Evolutionary conservation across 2,329 filamentous ascomycete species (phyloP).

Genomic region (Penicillium sp.): DNA sequence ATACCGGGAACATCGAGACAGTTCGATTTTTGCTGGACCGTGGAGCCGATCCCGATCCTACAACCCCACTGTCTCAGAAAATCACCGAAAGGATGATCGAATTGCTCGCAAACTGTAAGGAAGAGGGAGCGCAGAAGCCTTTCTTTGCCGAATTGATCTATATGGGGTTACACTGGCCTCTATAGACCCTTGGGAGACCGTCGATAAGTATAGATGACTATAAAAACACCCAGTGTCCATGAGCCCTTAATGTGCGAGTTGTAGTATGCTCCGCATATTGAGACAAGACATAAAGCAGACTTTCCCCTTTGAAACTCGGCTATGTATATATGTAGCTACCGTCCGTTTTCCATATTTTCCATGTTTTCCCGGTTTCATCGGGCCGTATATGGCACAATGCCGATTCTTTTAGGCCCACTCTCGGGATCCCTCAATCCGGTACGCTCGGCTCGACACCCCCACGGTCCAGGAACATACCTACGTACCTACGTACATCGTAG

Average conservation of each 20-base stretch:
- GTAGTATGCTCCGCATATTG: not conserved
- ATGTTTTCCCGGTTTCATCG: not conserved
- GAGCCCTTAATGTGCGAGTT: not conserved
- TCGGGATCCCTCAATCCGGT: not conserved
- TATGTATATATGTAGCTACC: not conserved
- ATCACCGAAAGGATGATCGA: conserved; percentile 21
- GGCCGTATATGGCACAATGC: not conserved
- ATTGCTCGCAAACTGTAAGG: conserved; percentile 31
- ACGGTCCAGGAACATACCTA: not conserved
- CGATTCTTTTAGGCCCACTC: not conserved
- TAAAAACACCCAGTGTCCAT: not conserved
- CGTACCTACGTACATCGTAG: not conserved
- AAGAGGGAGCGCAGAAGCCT: conserved; percentile 37
- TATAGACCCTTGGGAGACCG: conserved; percentile 20
- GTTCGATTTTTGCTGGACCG: no score
- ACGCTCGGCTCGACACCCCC: not conserved
- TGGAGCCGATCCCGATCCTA: no score
- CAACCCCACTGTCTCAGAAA: not conserved
- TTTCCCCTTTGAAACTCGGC: not conserved
- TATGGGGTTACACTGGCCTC: no score
- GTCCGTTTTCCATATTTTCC: not conserved
- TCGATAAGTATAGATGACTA: not conserved
- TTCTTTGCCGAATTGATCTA: conserved; percentile 43
- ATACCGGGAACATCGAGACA: no score
- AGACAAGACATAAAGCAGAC: no score